phyloP scores from a whole-genome alignment of 148 eudicot genomes.

The Camellia granthamiana region DNA sequence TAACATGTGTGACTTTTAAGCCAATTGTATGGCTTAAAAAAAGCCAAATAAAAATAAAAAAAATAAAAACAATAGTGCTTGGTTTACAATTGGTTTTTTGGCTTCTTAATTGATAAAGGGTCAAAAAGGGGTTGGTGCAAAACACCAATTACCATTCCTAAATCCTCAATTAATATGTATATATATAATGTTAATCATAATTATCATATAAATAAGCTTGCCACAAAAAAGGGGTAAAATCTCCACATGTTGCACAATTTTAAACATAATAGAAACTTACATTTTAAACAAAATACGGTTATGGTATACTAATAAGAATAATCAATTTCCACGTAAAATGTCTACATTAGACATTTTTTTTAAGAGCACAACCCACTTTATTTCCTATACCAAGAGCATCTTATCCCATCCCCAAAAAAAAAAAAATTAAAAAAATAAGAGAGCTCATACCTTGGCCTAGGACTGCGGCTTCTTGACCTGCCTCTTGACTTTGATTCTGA shows the following conservation, averaged over 20 bases:
- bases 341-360: no score
- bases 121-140: neutral
- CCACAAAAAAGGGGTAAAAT: neutral
- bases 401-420: neutral
- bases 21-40: no score
- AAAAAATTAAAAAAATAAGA: neutral
- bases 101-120: neutral
- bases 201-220: neutral
- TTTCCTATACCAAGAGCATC: neutral
- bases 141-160: neutral
- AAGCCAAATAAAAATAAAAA: no score
- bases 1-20: no score
- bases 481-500: constrained; percentile 33
- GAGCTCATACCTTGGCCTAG: constrained; percentile 58
- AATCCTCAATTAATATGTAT: neutral
- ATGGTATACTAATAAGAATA: neutral
- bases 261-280: neutral
- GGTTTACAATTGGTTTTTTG: no score
- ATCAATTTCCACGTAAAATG: no score
- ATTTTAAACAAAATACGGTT: neutral
- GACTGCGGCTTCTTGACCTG: constrained; percentile 67
- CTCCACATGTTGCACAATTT: neutral
- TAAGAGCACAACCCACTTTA: neutral
- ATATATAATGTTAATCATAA: neutral
- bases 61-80: no score